These are phyloP conservation scores for Amyloporia xantha DNA, from an alignment of 768 basidiomycete genomes.

Conservation along the genomic window DNA sequence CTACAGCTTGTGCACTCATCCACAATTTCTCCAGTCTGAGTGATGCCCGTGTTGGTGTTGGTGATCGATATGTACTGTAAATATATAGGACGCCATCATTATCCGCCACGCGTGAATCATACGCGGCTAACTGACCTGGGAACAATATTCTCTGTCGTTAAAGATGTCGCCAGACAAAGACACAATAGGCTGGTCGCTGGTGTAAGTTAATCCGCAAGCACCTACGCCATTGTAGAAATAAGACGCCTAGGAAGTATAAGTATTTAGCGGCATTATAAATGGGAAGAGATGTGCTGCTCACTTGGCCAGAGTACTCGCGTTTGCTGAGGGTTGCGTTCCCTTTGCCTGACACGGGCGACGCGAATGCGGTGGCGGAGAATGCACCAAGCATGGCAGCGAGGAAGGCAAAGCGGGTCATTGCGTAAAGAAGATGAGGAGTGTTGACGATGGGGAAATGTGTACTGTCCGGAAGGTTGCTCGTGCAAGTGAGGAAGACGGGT, in stretches of 20 bases:
- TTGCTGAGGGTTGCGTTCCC: conserved; percentile 36
- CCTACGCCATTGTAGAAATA: conserved; percentile 56
- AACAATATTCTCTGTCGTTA: conserved; percentile 48
- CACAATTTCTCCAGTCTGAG: conserved; percentile 40
- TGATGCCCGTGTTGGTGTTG: conserved; percentile 48
- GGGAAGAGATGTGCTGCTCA: conserved; percentile 44
- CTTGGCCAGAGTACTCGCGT: conserved; percentile 46
- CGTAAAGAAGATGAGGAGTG: neutral
- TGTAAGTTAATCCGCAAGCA: conserved; percentile 55
- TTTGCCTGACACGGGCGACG: conserved; percentile 42
- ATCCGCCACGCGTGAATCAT: neutral
- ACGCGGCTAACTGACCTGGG: conserved; percentile 35
- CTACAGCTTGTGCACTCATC: conserved; percentile 58
- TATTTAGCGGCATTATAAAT: neutral
- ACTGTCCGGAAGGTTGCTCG: neutral
- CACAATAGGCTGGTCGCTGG: conserved; percentile 45
- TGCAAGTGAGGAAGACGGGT: neutral
- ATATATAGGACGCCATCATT: conserved; percentile 2
- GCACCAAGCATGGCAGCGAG: conserved; percentile 35
- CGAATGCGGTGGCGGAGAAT: conserved; percentile 35
- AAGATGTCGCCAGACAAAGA: conserved; percentile 55
- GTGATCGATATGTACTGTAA: conserved; percentile 52
- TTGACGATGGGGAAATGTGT: no score
- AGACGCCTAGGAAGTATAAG: conserved; percentile 18
- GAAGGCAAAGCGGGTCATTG: conserved; percentile 35